A percentile compares a stretch with the other conserved stretches of the same genome.
Evolutionary conservation across 805 yeast genomes (phyloP).

Genomic region (Vanderwaltozyma yarrowii): DNA sequence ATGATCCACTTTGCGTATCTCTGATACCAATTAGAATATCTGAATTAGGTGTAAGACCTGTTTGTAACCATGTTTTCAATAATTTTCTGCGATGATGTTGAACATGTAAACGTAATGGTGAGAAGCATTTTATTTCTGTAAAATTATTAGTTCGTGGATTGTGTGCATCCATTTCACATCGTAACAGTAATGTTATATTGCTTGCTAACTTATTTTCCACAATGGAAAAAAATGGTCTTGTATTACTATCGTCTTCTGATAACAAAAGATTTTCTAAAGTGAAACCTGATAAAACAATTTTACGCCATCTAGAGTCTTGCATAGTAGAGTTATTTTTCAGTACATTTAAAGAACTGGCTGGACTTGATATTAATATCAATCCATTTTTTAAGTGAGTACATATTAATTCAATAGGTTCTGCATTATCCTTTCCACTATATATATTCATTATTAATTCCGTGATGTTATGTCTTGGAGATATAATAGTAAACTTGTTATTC

Average conservation of each 20-base stretch:
- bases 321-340: background rate
- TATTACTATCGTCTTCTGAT: slow-evolving; percentile 1
- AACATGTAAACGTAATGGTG: slow-evolving; percentile 13
- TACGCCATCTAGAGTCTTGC: slow-evolving; percentile 2
- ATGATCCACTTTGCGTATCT: slow-evolving; percentile 16
- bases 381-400: slow-evolving; percentile 13
- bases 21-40: slow-evolving; percentile 25
- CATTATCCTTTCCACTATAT: slow-evolving; percentile 9
- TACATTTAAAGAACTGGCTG: background rate
- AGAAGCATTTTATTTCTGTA: slow-evolving; percentile 26
- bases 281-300: slow-evolving; percentile 23
- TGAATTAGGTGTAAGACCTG: slow-evolving; percentile 19
- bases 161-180: slow-evolving; percentile 28
- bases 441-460: slow-evolving; percentile 20
- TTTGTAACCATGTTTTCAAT: slow-evolving; percentile 27
- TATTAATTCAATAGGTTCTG: slow-evolving; percentile 7
- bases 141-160: slow-evolving; percentile 12
- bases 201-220: slow-evolving; percentile 16
- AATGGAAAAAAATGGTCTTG: slow-evolving; percentile 14
- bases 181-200: slow-evolving; percentile 15
- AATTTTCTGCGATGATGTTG: slow-evolving; percentile 22
- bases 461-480: slow-evolving; percentile 25
- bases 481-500: slow-evolving; percentile 10
- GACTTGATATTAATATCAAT: slow-evolving; percentile 12
- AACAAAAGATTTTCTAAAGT: slow-evolving; percentile 23